A percentile compares a stretch with the other conserved stretches of the same genome.
These are phyloP conservation scores for Verticillium dahliae DNA, from an alignment of 2,329 filamentous ascomycete genomes.

Conservation along the genomic window DNA sequence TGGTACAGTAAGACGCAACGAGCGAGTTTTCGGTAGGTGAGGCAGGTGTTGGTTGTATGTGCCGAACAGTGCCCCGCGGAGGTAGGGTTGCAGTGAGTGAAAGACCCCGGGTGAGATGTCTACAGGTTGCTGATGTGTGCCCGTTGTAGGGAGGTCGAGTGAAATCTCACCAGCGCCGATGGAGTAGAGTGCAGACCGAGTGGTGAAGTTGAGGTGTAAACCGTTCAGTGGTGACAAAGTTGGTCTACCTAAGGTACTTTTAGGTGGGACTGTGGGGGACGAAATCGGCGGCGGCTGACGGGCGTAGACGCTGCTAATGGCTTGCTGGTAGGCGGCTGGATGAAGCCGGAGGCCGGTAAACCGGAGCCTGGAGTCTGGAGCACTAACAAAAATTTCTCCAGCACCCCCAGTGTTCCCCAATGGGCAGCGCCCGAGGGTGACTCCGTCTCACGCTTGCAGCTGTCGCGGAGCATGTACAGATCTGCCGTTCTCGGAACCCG, in stretches of 20 bases:
- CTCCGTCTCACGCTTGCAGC: neutral
- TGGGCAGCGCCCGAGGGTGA: neutral
- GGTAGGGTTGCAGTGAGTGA: neutral
- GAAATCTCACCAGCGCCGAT: neutral
- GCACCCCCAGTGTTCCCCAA: neutral
- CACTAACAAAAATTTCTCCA: constrained; percentile 2
- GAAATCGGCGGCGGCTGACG: neutral
- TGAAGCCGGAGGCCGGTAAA: neutral
- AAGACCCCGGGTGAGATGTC: neutral
- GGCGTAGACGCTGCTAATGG: neutral
- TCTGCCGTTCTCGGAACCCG: neutral
- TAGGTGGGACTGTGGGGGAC: neutral
- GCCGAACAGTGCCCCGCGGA: neutral
- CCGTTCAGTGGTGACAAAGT: neutral
- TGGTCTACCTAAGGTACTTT: neutral
- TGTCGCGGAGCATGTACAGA: neutral
- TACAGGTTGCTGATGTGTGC: neutral
- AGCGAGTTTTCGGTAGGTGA: neutral
- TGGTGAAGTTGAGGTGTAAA: neutral
- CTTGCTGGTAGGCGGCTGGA: neutral
- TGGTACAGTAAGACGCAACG: neutral
- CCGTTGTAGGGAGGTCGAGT: neutral
- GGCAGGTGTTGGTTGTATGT: neutral
- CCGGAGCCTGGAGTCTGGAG: neutral
- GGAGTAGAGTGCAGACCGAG: neutral